phyloP scores from a whole-genome alignment of 2,329 filamentous ascomycete genomes.

The Alternaria gansuensis region DNA sequence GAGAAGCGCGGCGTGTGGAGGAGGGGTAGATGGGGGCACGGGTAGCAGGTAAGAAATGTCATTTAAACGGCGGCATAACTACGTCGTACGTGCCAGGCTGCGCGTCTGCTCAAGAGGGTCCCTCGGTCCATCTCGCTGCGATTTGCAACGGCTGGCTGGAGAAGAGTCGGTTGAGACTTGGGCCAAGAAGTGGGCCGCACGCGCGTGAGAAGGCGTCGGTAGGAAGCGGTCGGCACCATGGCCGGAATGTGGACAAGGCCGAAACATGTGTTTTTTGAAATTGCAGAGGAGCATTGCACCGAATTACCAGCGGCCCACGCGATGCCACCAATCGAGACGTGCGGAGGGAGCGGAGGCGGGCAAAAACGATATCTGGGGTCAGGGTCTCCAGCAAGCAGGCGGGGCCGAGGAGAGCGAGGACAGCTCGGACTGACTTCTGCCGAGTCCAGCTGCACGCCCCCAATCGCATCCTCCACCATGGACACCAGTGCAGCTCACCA shows the following conservation, averaged over 20 bases:
- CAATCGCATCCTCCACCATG: slow-evolving; percentile 41
- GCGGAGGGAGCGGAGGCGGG: slow-evolving; percentile 13
- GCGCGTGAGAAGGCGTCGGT: slow-evolving; percentile 20
- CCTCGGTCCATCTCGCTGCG: slow-evolving; percentile 49
- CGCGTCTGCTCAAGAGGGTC: slow-evolving; percentile 20
- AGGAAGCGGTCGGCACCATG: slow-evolving; percentile 17
- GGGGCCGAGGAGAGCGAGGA: slow-evolving; percentile 33
- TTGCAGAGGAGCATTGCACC: slow-evolving; percentile 15
- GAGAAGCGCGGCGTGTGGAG: slow-evolving; percentile 21
- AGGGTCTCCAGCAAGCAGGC: slow-evolving; percentile 32
- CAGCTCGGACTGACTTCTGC: slow-evolving; percentile 29
- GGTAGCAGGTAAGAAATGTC: slow-evolving; percentile 24
- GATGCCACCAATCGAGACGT: slow-evolving; percentile 29
- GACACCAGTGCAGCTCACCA: slow-evolving; percentile 40
- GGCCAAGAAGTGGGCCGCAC: slow-evolving; percentile 33
- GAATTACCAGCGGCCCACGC: slow-evolving; percentile 13
- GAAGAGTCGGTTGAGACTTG: slow-evolving; percentile 21
- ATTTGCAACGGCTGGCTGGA: slow-evolving; percentile 31
- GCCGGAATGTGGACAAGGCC: slow-evolving; percentile 10
- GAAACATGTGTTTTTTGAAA: slow-evolving; percentile 14
- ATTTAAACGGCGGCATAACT: slow-evolving; percentile 31
- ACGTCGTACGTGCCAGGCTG: slow-evolving; percentile 15
- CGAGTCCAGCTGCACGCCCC: slow-evolving; percentile 32
- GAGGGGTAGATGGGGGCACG: slow-evolving; percentile 30
- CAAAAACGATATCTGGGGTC: slow-evolving; percentile 27